phyloP scores from a whole-genome alignment of 2,329 filamentous ascomycete genomes.

The Ilyonectria sp. region DNA sequence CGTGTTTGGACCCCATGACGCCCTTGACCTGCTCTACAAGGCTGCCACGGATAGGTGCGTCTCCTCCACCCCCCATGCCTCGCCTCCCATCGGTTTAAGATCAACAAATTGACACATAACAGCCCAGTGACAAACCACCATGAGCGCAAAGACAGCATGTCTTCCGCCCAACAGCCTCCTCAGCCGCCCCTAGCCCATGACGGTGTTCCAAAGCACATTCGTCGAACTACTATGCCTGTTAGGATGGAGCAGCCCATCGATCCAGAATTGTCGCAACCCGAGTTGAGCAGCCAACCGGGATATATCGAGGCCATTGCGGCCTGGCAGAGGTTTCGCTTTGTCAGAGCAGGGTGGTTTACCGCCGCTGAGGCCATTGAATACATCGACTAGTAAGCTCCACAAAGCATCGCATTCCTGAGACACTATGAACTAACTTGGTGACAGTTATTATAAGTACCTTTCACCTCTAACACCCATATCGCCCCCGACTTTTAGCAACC shows the following conservation, averaged over 20 bases:
- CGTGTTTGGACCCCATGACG: conserved; percentile 93
- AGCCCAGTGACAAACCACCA: conserved; percentile 46
- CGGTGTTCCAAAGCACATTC: conserved; percentile 39
- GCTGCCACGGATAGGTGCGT: conserved; percentile 78
- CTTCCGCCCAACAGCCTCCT: conserved; percentile 34
- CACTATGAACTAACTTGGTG: conserved; percentile 28
- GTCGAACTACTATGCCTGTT: conserved; percentile 31
- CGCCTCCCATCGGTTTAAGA: conserved; percentile 13
- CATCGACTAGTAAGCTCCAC: conserved; percentile 82
- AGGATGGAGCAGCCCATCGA: conserved; percentile 61
- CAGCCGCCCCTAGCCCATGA: conserved; percentile 37
- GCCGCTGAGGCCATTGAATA: conserved; percentile 94
- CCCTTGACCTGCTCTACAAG: conserved; percentile 91
- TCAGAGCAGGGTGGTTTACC: conserved; percentile 97
- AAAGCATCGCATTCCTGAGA: background rate
- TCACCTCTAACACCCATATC: conserved; percentile 95
- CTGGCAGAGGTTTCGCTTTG: conserved; percentile 95
- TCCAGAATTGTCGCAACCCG: conserved; percentile 60
- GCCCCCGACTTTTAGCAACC: conserved; percentile 88
- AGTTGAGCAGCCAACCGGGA: conserved; percentile 65
- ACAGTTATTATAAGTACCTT: conserved; percentile 89
- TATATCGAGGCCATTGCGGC: conserved; percentile 82
- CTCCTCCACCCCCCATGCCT: conserved; percentile 32
- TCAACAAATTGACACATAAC: conserved; percentile 25
- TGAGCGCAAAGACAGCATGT: conserved; percentile 43